Evolutionary conservation across 1,284 basidiomycete species (phyloP), one percentile per base, ranked within the genome.

Genomic region (Tilletia caries): DNA sequence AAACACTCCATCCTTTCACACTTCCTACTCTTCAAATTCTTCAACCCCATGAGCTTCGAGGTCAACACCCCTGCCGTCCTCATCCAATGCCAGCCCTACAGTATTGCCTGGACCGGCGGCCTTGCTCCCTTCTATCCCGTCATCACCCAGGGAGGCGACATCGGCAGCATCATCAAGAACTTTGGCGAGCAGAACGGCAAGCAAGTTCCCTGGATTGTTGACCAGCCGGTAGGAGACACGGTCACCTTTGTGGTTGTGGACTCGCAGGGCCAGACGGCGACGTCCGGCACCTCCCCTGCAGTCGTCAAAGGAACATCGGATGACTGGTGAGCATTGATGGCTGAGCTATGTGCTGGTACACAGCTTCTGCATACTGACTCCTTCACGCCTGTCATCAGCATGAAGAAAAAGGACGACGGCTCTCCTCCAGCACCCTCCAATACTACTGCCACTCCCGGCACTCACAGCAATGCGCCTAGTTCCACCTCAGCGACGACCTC

Each of bases 31-130:
- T 15, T n/a, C n/a, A n/a, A n/a, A n/a, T 27, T 29, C 8, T 23
- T 33, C 32, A 3, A 25, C 20, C 15, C 12, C 32, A 62, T 62
- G 58, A 33, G 27, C 32, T 33, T 62, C 29, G 27, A 62, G n/a
- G 72, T 78, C 69, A 71, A 68, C 73, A 78, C 76, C 20, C 75
- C 75, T 27, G 34, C 68, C 34, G 50, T 73, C 6, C 58, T 79
- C 62, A 67, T 71, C 52, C 70, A 77, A 70, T 79, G 78, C 70
- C 74, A 74, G 70, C 73, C 75, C 62, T 67, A 72, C 37, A 66
- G 67, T 2, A 64, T 79, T 60, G 66, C 64, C 62, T 79, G 75
- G 75, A n/a, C 52, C 13, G 70, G 70, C 37, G 73, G 66, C 33
- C 12, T 37, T 8, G 48, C 25, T 13, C 25, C 27, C 15, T 54